These are phyloP conservation scores for Proliferodiscus dingleyae DNA, from an alignment of 2,329 filamentous ascomycete species.

Conservation along the genomic window DNA sequence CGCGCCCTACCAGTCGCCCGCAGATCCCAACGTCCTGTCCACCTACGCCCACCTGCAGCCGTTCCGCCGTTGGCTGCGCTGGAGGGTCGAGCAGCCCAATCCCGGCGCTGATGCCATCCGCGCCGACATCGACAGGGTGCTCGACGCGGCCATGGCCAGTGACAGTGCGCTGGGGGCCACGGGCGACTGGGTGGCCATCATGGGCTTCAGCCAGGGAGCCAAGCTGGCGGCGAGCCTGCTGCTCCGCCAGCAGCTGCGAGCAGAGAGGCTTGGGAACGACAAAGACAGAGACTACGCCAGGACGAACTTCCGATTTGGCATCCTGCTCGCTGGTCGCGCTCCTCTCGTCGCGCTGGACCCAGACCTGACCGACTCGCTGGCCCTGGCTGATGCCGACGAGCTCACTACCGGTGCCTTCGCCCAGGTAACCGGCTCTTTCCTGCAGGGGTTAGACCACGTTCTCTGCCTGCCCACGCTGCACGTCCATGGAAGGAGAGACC, in stretches of 20 bases:
- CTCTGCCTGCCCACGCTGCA: background rate
- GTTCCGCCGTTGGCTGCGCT: conserved; percentile 49
- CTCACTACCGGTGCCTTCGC: background rate
- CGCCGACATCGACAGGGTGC: background rate
- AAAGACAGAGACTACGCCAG: too few relatives aligned
- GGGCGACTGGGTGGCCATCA: background rate
- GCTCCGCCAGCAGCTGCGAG: background rate
- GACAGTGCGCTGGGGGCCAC: background rate
- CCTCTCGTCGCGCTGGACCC: background rate
- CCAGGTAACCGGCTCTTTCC: background rate
- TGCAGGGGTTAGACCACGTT: background rate
- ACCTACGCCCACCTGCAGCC: conserved; percentile 64
- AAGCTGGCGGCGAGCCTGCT: conserved; percentile 5
- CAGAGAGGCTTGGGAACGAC: background rate
- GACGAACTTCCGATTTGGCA: too few relatives aligned
- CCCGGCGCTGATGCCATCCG: conserved; percentile 10
- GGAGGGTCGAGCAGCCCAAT: background rate
- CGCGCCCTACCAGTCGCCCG: conserved; percentile 57
- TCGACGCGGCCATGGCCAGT: background rate
- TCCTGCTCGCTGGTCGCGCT: background rate
- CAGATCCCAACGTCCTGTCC: conserved; percentile 58
- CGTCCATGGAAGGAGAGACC: background rate
- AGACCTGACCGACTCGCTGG: background rate
- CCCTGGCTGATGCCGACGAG: background rate
- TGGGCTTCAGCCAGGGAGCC: conserved; percentile 9